Percentiles rank a stretch among this genome's conserved stretches.
phyloP scores from a whole-genome alignment of 306 rosid species.

The Delonix regia region DNA sequence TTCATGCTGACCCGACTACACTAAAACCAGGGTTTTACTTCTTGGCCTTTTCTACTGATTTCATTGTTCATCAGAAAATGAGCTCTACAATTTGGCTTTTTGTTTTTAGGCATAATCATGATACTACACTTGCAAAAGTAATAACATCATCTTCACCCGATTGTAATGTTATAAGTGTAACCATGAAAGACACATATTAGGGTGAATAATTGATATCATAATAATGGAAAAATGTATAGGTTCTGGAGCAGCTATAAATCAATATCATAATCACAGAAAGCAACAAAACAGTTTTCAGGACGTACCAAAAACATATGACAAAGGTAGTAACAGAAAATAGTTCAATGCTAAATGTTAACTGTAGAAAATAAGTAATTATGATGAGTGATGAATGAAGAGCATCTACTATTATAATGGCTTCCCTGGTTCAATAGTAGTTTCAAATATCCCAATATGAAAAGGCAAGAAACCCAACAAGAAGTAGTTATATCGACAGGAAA shows the following conservation, averaged over 20 bases:
- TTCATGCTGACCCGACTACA: too few relatives aligned
- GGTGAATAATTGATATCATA: neutral
- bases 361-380: neutral
- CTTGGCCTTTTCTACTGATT: neutral
- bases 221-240: neutral
- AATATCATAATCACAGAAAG: too few relatives aligned
- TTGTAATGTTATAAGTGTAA: neutral
- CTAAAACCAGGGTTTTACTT: too few relatives aligned
- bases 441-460: too few relatives aligned
- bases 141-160: neutral
- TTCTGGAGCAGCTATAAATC: too few relatives aligned
- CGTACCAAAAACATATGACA: too few relatives aligned
- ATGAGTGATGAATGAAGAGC: neutral
- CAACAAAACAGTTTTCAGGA: neutral
- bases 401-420: neutral
- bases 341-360: neutral
- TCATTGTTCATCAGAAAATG: neutral
- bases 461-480: too few relatives aligned
- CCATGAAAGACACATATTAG: neutral
- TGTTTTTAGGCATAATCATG: too few relatives aligned
- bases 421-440: too few relatives aligned
- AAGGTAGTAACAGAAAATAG: neutral
- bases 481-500: too few relatives aligned
- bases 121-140: neutral
- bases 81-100: neutral